Evolutionary conservation across 2,329 filamentous ascomycete genomes (phyloP).

Genomic region (Arthrobotrys musiformis): DNA sequence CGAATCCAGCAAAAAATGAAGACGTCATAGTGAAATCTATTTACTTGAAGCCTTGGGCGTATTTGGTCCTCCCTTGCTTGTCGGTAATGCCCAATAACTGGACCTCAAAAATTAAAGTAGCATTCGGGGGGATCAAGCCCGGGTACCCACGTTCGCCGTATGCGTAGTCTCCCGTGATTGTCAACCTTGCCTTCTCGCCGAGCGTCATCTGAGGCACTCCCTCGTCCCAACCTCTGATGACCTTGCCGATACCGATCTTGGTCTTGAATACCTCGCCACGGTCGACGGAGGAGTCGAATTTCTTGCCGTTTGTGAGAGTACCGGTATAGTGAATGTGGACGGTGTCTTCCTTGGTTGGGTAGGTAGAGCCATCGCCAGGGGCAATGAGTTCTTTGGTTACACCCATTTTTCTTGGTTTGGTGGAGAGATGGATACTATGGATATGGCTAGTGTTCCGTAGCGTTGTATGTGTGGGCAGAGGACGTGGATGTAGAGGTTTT

Average conservation of each 20-base stretch:
- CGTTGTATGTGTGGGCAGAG: background rate
- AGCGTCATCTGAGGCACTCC: conserved; percentile 86
- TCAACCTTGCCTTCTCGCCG: conserved; percentile 87
- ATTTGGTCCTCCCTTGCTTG: too few species aligned
- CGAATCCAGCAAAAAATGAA: too few species aligned
- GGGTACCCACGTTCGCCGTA: conserved; percentile 31
- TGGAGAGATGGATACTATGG: background rate
- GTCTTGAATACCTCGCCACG: conserved; percentile 77
- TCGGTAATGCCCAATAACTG: conserved; percentile 81
- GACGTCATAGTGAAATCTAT: too few species aligned
- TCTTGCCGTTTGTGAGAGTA: conserved; percentile 79
- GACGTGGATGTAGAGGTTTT: background rate
- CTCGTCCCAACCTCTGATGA: conserved; percentile 91
- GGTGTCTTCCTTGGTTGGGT: conserved; percentile 74
- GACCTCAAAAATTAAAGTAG: conserved; percentile 80
- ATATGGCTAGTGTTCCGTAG: background rate
- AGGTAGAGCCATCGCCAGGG: conserved; percentile 71
- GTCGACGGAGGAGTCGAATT: conserved; percentile 87
- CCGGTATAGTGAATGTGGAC: conserved; percentile 94
- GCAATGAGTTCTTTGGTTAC: conserved; percentile 73
- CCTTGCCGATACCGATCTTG: conserved; percentile 80
- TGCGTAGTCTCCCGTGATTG: conserved; percentile 71
- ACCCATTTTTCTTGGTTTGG: too few species aligned
- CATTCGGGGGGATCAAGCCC: conserved; percentile 54
- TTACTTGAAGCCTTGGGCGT: too few species aligned